These are phyloP conservation scores for Fusarium sp. DNA, from an alignment of 2,329 filamentous ascomycete genomes.

Conservation along the genomic window DNA sequence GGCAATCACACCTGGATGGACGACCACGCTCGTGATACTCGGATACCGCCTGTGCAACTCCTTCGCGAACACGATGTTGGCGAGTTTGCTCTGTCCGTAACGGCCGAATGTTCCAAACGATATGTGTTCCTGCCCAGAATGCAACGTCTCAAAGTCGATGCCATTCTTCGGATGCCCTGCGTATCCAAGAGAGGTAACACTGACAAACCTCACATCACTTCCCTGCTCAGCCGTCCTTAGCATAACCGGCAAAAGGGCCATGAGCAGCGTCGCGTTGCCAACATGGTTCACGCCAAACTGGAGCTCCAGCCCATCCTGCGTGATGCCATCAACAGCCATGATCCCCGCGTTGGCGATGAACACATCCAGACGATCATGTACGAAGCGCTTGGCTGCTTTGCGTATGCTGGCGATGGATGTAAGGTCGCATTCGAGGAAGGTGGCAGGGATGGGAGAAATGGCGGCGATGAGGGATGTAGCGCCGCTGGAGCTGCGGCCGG, in stretches of 20 bases:
- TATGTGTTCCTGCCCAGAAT: slow-evolving; percentile 46
- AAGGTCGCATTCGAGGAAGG: slow-evolving; percentile 62
- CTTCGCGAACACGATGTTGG: slow-evolving; percentile 61
- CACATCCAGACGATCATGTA: slow-evolving; percentile 57
- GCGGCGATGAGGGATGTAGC: slow-evolving; percentile 60
- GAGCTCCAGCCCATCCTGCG: slow-evolving; percentile 53
- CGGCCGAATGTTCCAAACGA: slow-evolving; percentile 57
- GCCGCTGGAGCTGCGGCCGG: slow-evolving; percentile 61
- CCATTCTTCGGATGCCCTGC: slow-evolving; percentile 46
- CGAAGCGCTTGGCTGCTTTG: slow-evolving; percentile 58
- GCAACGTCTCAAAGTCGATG: slow-evolving; percentile 49
- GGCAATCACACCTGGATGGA: slow-evolving; percentile 62
- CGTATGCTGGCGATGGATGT: slow-evolving; percentile 63
- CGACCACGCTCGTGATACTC: slow-evolving; percentile 57
- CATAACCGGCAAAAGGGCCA: slow-evolving; percentile 52
- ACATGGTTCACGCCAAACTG: slow-evolving; percentile 56
- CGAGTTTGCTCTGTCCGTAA: slow-evolving; percentile 65
- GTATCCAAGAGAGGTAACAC: slow-evolving; percentile 50
- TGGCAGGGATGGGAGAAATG: slow-evolving; percentile 43
- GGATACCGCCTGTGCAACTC: slow-evolving; percentile 61
- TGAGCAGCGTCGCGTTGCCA: slow-evolving; percentile 51
- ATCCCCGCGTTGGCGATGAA: slow-evolving; percentile 57
- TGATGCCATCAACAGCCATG: slow-evolving; percentile 49
- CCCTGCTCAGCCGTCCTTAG: slow-evolving; percentile 31
- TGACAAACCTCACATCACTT: slow-evolving; percentile 44